Evolutionary conservation across 768 basidiomycete species (phyloP).

Genomic region (Daedaleopsis sinensis): DNA sequence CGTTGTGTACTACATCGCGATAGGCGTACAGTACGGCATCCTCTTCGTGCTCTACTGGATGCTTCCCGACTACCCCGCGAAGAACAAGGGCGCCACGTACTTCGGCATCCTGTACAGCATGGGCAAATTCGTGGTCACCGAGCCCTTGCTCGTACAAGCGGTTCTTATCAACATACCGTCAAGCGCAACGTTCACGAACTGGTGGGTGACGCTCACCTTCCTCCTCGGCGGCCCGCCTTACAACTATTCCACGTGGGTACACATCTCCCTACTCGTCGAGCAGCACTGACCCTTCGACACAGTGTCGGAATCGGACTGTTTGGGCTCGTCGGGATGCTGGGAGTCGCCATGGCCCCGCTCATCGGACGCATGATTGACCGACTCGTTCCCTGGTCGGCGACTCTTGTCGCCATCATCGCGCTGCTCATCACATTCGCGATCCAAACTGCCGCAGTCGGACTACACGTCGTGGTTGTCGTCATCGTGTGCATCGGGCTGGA

Average conservation of each 20-base stretch:
- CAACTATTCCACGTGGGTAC: constrained; percentile 65
- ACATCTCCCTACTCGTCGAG: not conserved
- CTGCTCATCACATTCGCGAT: constrained; percentile 59
- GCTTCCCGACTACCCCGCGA: constrained; percentile 86
- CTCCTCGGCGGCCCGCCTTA: constrained; percentile 78
- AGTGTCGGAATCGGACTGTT: constrained; percentile 51
- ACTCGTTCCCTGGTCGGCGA: constrained; percentile 78
- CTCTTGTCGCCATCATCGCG: constrained; percentile 53
- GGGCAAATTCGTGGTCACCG: constrained; percentile 75
- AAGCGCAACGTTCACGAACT: constrained; percentile 55
- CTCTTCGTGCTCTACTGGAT: constrained; percentile 60
- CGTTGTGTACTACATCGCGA: constrained; percentile 77
- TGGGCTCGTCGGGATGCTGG: constrained; percentile 56
- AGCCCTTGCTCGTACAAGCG: constrained; percentile 76
- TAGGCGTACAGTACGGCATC: constrained; percentile 67
- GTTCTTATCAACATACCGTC: constrained; percentile 61
- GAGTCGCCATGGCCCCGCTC: constrained; percentile 69
- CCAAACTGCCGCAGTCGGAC: constrained; percentile 70
- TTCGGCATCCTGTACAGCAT: constrained; percentile 72
- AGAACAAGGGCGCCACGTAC: constrained; percentile 67
- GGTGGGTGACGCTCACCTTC: constrained; percentile 71
- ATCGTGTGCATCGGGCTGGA: constrained; percentile 75
- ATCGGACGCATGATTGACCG: constrained; percentile 70
- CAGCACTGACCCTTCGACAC: constrained; percentile 16
- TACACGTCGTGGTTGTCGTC: constrained; percentile 70